phyloP scores from a whole-genome alignment of 441 rosid species.

The Croton setiger region DNA sequence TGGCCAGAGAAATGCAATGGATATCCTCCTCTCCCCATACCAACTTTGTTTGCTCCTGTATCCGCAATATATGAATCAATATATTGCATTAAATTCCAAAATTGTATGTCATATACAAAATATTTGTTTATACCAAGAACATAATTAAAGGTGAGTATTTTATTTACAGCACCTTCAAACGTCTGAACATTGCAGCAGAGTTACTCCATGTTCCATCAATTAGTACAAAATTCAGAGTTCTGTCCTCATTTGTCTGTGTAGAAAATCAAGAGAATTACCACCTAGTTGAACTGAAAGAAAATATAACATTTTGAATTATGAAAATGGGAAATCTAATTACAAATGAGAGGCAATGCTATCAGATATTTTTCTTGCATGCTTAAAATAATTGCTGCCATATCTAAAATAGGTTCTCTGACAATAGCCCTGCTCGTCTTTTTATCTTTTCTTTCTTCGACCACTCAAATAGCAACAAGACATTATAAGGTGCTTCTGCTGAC shows the following conservation, averaged over 20 bases:
- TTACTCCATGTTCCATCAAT: conserved; percentile 98
- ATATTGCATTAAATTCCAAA: too few species aligned
- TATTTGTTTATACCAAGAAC: too few species aligned
- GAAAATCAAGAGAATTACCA: conserved; percentile 24
- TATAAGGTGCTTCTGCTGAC: conserved; percentile 3
- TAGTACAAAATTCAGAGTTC: conserved; percentile 61
- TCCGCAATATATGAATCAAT: neutral
- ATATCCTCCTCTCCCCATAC: conserved; percentile 76
- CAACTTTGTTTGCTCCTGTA: conserved; percentile 68
- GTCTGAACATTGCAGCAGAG: conserved; percentile 90
- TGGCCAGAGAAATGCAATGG: conserved; percentile 64
- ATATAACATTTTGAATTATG: conserved; percentile 7
- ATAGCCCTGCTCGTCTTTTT: neutral
- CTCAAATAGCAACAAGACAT: neutral
- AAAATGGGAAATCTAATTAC: neutral
- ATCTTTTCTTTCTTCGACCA: neutral
- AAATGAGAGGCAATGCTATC: neutral
- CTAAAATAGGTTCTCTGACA: neutral
- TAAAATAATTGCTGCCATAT: neutral
- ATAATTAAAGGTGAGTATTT: too few species aligned
- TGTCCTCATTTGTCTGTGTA: conserved; percentile 43
- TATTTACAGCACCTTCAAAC: conserved; percentile 86
- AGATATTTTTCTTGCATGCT: neutral
- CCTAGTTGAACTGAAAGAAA: conserved; percentile 16
- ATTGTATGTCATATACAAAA: neutral